Conservation (phyloP, 345 rosid species). For the Pseudoturritis turrita region DNA sequence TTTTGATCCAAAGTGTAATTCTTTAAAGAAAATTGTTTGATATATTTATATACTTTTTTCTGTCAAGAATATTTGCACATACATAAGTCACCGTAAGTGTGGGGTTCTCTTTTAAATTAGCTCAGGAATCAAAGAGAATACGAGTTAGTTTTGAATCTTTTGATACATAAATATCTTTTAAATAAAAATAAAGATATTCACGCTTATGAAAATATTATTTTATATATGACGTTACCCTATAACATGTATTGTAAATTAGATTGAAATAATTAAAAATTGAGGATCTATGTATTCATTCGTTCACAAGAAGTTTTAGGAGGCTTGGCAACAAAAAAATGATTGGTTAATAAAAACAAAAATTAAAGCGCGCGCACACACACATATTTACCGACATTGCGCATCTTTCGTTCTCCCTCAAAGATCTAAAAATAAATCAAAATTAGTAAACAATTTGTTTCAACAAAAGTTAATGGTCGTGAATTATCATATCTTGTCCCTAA, state of each 20-base stretch:
- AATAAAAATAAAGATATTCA: no score
- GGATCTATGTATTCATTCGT: no score
- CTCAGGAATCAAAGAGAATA: not conserved
- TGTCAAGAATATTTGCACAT: not conserved
- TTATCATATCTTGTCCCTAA: constrained; percentile 16
- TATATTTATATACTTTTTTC: not conserved
- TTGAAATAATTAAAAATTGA: no score
- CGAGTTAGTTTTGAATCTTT: not conserved
- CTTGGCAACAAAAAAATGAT: no score
- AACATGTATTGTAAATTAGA: no score
- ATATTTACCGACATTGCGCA: constrained; percentile 23
- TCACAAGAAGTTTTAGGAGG: not conserved
- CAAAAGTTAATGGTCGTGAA: constrained; percentile 14
- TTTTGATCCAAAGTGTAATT: no score
- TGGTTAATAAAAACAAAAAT: not conserved
- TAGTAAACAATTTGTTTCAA: constrained; percentile 27
- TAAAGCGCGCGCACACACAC: not conserved
- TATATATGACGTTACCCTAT: no score
- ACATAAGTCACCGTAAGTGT: not conserved
- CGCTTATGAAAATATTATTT: no score
- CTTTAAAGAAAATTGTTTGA: not conserved
- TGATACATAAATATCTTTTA: not conserved
- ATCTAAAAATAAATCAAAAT: constrained; percentile 17
- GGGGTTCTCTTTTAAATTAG: not conserved
- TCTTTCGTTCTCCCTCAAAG: constrained; percentile 31